These are phyloP conservation scores for Phytophthora sojae DNA, from an alignment of 352 stramenopile species.

Conservation along the genomic window DNA sequence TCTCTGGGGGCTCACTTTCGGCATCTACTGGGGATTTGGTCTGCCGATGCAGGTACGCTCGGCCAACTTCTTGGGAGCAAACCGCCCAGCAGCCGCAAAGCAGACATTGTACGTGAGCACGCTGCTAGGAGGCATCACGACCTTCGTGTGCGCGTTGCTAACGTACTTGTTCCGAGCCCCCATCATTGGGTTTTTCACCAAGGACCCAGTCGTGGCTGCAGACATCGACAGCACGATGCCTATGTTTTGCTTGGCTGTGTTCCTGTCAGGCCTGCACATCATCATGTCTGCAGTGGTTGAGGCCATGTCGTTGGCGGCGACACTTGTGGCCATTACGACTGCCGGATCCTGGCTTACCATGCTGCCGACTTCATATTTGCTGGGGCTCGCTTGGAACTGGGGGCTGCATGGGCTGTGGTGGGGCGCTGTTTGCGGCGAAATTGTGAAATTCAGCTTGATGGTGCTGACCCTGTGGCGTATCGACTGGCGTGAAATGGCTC, in stretches of 20 bases:
- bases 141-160: slow-evolving; percentile 56
- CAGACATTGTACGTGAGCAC: slow-evolving; percentile 75
- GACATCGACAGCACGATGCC: slow-evolving; percentile 70
- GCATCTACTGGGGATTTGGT: slow-evolving; percentile 86
- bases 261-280: slow-evolving; percentile 79
- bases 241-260: slow-evolving; percentile 79
- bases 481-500: slow-evolving; percentile 79
- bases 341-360: slow-evolving; percentile 79
- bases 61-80: slow-evolving; percentile 81
- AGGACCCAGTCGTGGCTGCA: slow-evolving; percentile 57
- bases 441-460: slow-evolving; percentile 81
- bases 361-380: slow-evolving; percentile 65
- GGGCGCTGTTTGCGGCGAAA: slow-evolving; percentile 74
- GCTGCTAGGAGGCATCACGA: slow-evolving; percentile 62
- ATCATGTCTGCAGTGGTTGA: slow-evolving; percentile 83
- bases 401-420: slow-evolving; percentile 78
- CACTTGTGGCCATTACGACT: slow-evolving; percentile 72
- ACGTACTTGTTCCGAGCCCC: slow-evolving; percentile 63
- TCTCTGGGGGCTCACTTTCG: slow-evolving; percentile 85
- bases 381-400: slow-evolving; percentile 60
- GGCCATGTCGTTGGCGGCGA: slow-evolving; percentile 81
- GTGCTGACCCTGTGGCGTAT: slow-evolving; percentile 61
- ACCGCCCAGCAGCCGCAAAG: slow-evolving; percentile 64
- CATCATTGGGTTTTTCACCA: slow-evolving; percentile 77
- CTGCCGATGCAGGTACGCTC: slow-evolving; percentile 79